These are phyloP conservation scores for Brasenia schreberi DNA, from an alignment of 164 flowering plant species.

Conservation along the genomic window DNA sequence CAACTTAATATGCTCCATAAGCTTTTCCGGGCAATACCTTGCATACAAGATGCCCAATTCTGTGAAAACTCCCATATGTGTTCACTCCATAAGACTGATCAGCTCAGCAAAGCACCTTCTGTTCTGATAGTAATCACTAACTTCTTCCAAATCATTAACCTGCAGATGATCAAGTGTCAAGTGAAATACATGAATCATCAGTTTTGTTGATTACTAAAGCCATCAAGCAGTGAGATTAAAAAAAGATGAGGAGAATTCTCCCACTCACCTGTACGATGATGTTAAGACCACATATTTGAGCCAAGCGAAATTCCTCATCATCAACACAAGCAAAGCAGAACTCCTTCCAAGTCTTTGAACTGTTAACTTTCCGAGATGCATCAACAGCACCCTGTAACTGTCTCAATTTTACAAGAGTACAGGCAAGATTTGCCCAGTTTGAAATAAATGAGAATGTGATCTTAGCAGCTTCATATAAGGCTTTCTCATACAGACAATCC, in stretches of 20 bases:
- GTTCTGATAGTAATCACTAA: conserved; percentile 91
- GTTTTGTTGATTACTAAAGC: neutral
- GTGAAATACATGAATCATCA: conserved; percentile 13
- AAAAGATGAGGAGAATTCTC: neutral
- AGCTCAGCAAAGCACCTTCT: conserved; percentile 91
- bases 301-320: conserved; percentile 98
- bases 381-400: conserved; percentile 99
- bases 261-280: conserved; percentile 52
- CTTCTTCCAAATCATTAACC: conserved; percentile 99
- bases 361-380: conserved; percentile 96
- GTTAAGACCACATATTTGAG: conserved; percentile 98
- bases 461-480: conserved; percentile 91
- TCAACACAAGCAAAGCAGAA: conserved; percentile 99
- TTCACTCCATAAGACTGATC: conserved; percentile 98
- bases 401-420: conserved; percentile 68
- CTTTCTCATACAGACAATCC: conserved; percentile 83
- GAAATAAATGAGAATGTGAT: conserved; percentile 86
- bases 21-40: conserved; percentile 88
- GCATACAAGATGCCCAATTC: conserved; percentile 98
- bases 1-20: conserved; percentile 44
- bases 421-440: conserved; percentile 92
- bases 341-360: conserved; percentile 97
- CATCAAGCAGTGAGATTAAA: neutral
- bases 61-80: conserved; percentile 98
- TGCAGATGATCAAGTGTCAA: conserved; percentile 3